A percentile compares a stretch with the other conserved stretches of the same genome.
These are phyloP conservation scores for Saccharomycopsis olivae DNA, from an alignment of 805 yeast genomes.

Conservation along the genomic window DNA sequence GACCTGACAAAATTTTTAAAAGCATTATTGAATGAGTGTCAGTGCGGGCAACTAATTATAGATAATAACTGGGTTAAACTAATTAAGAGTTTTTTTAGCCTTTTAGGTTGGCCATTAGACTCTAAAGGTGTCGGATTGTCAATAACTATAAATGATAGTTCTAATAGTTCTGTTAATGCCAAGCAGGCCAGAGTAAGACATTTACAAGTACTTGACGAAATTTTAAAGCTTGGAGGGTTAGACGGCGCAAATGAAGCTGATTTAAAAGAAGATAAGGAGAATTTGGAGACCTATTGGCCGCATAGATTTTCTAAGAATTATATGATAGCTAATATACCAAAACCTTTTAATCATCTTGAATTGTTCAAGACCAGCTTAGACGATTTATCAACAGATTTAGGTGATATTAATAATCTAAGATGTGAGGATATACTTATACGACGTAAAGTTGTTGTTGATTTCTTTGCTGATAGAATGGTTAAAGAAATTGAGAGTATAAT, in stretches of 20 bases:
- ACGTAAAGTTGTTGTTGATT: constrained; percentile 39
- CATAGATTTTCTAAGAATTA: constrained; percentile 41
- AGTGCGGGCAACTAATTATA: constrained; percentile 44
- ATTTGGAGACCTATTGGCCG: constrained; percentile 22
- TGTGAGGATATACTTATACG: constrained; percentile 57
- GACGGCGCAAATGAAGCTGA: constrained; percentile 2
- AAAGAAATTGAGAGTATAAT: constrained; percentile 44
- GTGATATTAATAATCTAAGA: constrained; percentile 34
- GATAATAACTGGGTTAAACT: constrained; percentile 61
- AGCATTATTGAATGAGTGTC: constrained; percentile 34
- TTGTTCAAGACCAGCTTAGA: constrained; percentile 42
- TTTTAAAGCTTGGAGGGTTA: constrained; percentile 15
- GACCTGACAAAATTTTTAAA: constrained; percentile 63
- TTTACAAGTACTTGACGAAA: constrained; percentile 27
- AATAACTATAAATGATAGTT: constrained; percentile 17
- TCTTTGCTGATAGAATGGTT: constrained; percentile 39
- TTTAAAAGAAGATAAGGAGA: constrained; percentile 17
- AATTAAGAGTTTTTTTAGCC: constrained; percentile 52
- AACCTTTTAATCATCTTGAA: constrained; percentile 55
- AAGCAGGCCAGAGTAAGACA: constrained; percentile 33
- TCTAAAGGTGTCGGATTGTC: constrained; percentile 23
- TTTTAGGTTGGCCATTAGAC: constrained; percentile 59
- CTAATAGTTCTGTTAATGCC: background rate
- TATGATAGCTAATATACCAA: constrained; percentile 43
- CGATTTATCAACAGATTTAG: constrained; percentile 18